Percentiles rank a stretch among this genome's conserved stretches.
Evolutionary conservation across 176 grass and related monocot species (phyloP).

Genomic region (Rhipidocladum racemiflorum): DNA sequence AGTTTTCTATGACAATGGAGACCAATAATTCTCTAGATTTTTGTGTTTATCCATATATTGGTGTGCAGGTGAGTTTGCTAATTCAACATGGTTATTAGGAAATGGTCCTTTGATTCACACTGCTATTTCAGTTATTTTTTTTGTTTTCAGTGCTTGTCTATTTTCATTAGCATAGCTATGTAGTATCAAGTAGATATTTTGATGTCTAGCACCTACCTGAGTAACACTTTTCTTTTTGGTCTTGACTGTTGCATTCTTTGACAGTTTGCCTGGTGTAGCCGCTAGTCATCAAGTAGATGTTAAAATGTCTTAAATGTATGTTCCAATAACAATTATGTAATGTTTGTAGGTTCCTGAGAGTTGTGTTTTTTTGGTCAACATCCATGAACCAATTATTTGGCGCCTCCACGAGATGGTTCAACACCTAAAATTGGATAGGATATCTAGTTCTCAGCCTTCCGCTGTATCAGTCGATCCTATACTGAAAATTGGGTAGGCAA

Average conservation of each 20-base stretch:
- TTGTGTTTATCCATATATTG: slow-evolving; percentile 90
- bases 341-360: slow-evolving; percentile 72
- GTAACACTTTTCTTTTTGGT: not conserved
- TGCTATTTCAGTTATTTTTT: slow-evolving; percentile 5
- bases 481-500: slow-evolving; percentile 88
- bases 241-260: slow-evolving; percentile 22
- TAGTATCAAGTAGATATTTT: slow-evolving; percentile 24
- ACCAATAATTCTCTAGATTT: slow-evolving; percentile 91
- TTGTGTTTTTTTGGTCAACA: slow-evolving; percentile 86
- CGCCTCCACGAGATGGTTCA: slow-evolving; percentile 92
- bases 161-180: slow-evolving; percentile 9
- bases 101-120: not conserved
- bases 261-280: not conserved
- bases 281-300: not conserved
- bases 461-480: slow-evolving; percentile 93
- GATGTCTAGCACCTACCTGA: not conserved
- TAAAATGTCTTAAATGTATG: not conserved
- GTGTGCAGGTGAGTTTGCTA: slow-evolving; percentile 67
- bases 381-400: slow-evolving; percentile 96
- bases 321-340: slow-evolving; percentile 8
- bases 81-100: slow-evolving; percentile 1
- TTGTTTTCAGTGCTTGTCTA: slow-evolving; percentile 16
- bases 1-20: slow-evolving; percentile 88
- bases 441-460: slow-evolving; percentile 60
- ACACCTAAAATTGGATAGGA: slow-evolving; percentile 67